Evolutionary conservation across 2,329 filamentous ascomycete genomes (phyloP).

Genomic region (Fusarium subtropicale): DNA sequence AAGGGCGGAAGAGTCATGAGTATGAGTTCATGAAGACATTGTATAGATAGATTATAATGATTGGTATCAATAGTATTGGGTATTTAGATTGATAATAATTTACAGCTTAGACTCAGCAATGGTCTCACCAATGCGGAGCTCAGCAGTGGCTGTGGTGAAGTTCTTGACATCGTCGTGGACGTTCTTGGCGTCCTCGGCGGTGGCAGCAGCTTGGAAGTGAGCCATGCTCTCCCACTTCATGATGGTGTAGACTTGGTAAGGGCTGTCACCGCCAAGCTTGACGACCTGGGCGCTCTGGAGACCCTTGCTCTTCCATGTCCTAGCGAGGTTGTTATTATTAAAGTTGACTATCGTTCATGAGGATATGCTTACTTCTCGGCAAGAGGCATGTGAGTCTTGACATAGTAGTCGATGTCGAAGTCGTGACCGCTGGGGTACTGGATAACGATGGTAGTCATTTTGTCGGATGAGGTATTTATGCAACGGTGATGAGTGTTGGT

Average conservation of each 20-base stretch:
- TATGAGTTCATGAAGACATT: accelerated
- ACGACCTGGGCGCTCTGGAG: conserved; percentile 9
- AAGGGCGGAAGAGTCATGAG: not conserved
- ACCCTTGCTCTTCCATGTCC: conserved; percentile 2
- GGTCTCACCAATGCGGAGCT: not conserved
- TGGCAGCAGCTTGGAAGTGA: conserved; percentile 18
- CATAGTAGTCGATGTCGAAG: conserved; percentile 24
- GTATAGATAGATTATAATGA: too few species aligned
- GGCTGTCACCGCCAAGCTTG: conserved; percentile 14
- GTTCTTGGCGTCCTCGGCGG: conserved; percentile 6
- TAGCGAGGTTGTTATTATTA: not conserved
- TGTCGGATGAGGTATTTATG: not conserved
- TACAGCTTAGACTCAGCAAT: not conserved
- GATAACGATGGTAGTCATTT: conserved; percentile 14
- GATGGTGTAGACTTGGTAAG: conserved; percentile 9
- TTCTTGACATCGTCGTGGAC: conserved; percentile 15
- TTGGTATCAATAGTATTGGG: not conserved
- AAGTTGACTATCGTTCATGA: accelerated
- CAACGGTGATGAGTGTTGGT: not conserved
- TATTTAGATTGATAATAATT: accelerated
- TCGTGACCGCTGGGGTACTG: conserved; percentile 24
- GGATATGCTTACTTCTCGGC: not conserved
- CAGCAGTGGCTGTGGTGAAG: conserved; percentile 6
- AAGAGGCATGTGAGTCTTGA: conserved; percentile 15
- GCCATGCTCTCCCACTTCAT: conserved; percentile 18